These are phyloP conservation scores for Diaporthe ilicicola DNA, from an alignment of 2,329 filamentous ascomycete species.

Conservation along the genomic window DNA sequence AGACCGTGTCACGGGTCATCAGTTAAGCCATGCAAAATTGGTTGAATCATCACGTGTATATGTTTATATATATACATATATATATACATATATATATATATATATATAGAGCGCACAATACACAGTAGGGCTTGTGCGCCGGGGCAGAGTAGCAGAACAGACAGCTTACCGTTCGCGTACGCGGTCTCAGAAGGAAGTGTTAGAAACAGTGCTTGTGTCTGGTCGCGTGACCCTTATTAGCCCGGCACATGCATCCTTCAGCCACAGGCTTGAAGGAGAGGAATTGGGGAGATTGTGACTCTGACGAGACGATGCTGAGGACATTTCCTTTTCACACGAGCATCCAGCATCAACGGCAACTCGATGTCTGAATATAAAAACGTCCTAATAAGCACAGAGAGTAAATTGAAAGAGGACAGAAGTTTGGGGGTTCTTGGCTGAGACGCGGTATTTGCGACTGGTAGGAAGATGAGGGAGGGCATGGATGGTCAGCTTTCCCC, in stretches of 20 bases:
- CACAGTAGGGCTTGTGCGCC: not conserved
- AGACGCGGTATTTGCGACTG: not conserved
- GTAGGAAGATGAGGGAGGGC: not conserved
- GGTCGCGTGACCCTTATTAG: not conserved
- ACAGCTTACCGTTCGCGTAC: not conserved
- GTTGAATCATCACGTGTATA: constrained; percentile 28
- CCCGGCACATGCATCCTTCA: not conserved
- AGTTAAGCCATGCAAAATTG: constrained; percentile 35
- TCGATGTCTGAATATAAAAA: not conserved
- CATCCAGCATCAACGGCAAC: not conserved
- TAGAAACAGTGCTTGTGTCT: not conserved
- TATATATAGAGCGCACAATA: no score
- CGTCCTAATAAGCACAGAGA: not conserved
- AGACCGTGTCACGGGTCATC: constrained; percentile 31
- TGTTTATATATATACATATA: no score
- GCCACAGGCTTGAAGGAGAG: not conserved
- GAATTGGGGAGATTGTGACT: not conserved
- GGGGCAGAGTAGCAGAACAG: not conserved
- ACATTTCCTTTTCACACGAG: not conserved
- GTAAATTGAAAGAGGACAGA: not conserved
- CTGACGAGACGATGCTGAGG: not conserved
- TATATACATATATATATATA: not conserved
- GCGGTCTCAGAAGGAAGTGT: no score
- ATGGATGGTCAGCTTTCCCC: not conserved
- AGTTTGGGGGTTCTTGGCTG: not conserved